Evolutionary conservation across 192 early-diverging fungal species (phyloP), one percentile per base, ranked within the genome.

Genomic region (Physocladia obscura): DNA sequence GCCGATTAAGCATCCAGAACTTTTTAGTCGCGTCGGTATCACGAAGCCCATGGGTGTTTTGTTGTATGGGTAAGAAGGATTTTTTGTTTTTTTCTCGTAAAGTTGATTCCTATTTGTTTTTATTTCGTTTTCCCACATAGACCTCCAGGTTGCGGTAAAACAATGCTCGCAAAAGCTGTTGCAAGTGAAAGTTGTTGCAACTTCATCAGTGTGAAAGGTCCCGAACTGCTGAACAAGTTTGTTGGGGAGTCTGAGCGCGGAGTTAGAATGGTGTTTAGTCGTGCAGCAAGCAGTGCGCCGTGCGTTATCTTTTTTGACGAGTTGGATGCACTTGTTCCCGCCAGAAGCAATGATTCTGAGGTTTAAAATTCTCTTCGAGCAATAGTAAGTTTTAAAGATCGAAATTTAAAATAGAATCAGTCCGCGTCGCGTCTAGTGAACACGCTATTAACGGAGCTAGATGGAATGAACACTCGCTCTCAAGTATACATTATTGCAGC

Each of bases 291-390:
- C 1, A 97, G 95, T 2, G 85, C 90, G 13, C 95, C 97, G 15
- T 99, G 97, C 71, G 91, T 99, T 2, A 90, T 99, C 34, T 99
- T 97, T 74, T 98, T 99, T 80, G 97, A 99, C 69, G 95, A 99
- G 76, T 79, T 99, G 22, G 97, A 99, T 70, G 95, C 95, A 1
- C 82, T 99, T 35, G 94, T 92, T 70, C 87, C 94, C 5, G 74
- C 77, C 49, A 84, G 92, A 57, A 94, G 93, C 57, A 91, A 94
- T 69, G 94, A 97, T 40, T 81, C 88, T 48, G 90, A 94, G 85
- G 90, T 92, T 80, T 62, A 55, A 61, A 21, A n/a, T 77, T 65
- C 1, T 79, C 15, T 61, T n/a, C n/a, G n/a, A n/a, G n/a, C n/a
- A n/a, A n/a, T n/a, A n/a, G n/a, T 2, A 15, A 34, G 4, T 8